phyloP scores from a whole-genome alignment of 2,329 filamentous ascomycete genomes.

The Hypoxylon sp. region DNA sequence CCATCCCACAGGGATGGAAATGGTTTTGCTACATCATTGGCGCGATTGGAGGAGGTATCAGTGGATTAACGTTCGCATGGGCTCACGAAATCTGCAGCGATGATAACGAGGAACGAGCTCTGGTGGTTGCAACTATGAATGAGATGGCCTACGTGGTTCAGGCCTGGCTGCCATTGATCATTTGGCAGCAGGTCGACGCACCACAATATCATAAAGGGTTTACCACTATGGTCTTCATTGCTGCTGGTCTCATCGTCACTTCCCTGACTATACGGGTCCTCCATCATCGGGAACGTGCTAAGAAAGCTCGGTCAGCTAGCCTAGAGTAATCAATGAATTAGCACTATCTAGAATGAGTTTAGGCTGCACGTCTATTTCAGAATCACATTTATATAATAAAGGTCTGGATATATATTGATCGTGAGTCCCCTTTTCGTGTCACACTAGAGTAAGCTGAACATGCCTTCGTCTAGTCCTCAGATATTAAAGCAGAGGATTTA shows the following conservation, averaged over 20 bases:
- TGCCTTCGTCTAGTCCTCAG: not conserved
- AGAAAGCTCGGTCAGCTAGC: conserved; percentile 33
- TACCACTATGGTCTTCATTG: conserved; percentile 67
- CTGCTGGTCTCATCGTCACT: conserved; percentile 64
- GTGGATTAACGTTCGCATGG: conserved; percentile 64
- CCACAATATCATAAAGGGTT: conserved; percentile 74
- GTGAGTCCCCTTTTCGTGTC: not conserved
- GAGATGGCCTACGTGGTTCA: conserved; percentile 78
- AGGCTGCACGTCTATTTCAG: not conserved
- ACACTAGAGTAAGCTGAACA: not conserved
- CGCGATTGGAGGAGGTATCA: conserved; percentile 65
- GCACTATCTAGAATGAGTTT: not conserved
- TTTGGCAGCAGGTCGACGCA: conserved; percentile 76
- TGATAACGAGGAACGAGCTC: conserved; percentile 74
- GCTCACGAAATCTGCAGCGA: conserved; percentile 65
- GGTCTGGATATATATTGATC: not conserved
- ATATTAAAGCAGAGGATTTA: not conserved
- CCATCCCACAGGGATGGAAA: conserved; percentile 68
- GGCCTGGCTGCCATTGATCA: conserved; percentile 76
- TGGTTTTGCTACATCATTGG: conserved; percentile 74
- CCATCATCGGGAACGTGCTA: conserved; percentile 60
- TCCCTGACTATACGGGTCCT: conserved; percentile 64
- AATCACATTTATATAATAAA: not conserved
- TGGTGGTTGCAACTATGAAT: conserved; percentile 77
- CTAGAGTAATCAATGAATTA: conserved; percentile 27